Conservation (phyloP, 805 yeast species). For the Soucietia sequanensis region DNA sequence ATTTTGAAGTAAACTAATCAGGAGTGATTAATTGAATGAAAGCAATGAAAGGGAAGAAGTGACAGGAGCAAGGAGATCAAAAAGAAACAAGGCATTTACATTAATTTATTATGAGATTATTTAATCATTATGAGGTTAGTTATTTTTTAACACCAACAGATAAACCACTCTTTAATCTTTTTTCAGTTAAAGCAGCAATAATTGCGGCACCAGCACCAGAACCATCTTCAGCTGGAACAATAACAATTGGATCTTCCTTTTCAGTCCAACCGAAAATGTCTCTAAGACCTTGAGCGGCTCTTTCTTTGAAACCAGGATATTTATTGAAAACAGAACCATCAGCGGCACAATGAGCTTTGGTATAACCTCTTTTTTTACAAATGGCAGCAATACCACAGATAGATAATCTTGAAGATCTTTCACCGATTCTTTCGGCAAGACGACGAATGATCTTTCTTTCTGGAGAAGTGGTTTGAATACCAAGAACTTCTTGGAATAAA, state of each 20-base stretch:
- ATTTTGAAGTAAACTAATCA: too few species aligned
- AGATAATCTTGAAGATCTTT: constrained; percentile 88
- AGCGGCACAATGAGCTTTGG: constrained; percentile 86
- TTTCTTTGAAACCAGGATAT: constrained; percentile 87
- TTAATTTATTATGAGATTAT: too few species aligned
- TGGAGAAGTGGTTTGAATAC: constrained; percentile 62
- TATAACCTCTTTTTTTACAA: constrained; percentile 78
- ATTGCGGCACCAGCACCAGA: constrained; percentile 98
- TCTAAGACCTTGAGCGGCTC: constrained; percentile 84
- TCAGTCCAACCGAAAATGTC: constrained; percentile 82
- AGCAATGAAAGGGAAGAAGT: too few species aligned
- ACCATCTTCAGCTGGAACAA: constrained; percentile 96
- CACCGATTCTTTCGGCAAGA: constrained; percentile 83
- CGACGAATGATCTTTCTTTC: constrained; percentile 84
- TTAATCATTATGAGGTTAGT: too few species aligned
- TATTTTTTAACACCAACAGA: constrained; percentile 55
- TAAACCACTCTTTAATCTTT: constrained; percentile 68
- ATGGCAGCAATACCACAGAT: constrained; percentile 96
- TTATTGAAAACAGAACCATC: constrained; percentile 95
- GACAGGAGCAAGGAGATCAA: too few species aligned
- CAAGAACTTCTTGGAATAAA: constrained; percentile 58
- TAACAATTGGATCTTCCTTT: constrained; percentile 75
- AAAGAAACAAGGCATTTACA: too few species aligned
- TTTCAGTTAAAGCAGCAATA: constrained; percentile 90
- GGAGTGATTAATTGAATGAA: too few species aligned